Conservation (phyloP, 768 basidiomycete species). For the Trametes meyenii region DNA sequence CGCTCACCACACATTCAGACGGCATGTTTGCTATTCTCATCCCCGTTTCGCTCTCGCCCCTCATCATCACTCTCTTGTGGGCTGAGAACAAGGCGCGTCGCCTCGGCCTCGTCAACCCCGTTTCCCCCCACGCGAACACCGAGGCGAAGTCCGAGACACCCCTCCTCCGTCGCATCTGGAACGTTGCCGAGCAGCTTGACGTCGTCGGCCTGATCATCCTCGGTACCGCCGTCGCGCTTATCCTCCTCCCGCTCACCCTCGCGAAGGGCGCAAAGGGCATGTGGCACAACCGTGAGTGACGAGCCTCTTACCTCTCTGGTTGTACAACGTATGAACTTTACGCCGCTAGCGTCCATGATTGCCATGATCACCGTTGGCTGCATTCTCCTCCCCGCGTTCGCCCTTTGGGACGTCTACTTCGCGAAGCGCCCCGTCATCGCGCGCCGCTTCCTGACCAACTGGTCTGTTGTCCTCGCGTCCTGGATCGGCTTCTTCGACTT, state of each 20-base stretch:
- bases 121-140: constrained; percentile 62
- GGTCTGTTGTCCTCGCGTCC: constrained; percentile 35
- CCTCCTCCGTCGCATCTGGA: constrained; percentile 45
- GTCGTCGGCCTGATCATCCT: constrained; percentile 34
- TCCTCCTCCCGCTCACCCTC: constrained; percentile 37
- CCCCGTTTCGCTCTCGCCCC: constrained; percentile 29
- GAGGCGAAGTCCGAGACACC: constrained; percentile 3
- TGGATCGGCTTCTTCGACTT: constrained; percentile 35
- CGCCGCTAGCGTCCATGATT: constrained; percentile 34
- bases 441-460: constrained; percentile 37
- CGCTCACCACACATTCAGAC: constrained; percentile 1
- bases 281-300: constrained; percentile 35
- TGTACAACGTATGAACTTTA: neutral
- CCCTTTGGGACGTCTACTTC: constrained; percentile 36
- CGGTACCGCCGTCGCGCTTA: constrained; percentile 34
- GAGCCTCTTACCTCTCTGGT: constrained; percentile 17
- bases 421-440: constrained; percentile 41
- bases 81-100: constrained; percentile 31
- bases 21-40: constrained; percentile 39
- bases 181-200: constrained; percentile 34
- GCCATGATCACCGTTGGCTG: constrained; percentile 37
- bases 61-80: constrained; percentile 34
- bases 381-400: constrained; percentile 33
- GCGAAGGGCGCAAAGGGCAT: constrained; percentile 27
- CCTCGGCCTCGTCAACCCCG: constrained; percentile 27